Conservation (phyloP, 2,329 filamentous ascomycete genomes). For the Magnaporthiopsis poae region DNA sequence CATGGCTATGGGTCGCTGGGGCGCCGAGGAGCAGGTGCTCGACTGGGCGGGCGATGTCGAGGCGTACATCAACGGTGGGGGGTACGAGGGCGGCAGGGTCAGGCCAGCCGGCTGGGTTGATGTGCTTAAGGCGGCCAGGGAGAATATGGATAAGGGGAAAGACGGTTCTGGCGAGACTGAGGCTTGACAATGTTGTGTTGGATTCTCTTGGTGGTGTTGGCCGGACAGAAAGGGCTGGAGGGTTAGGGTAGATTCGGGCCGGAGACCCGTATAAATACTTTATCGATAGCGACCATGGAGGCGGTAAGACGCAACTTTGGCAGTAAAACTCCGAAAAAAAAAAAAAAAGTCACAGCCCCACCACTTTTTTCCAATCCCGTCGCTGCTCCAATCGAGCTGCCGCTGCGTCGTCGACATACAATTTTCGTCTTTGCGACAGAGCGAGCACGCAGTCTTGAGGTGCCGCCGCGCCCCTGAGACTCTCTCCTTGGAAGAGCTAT, state of each 20-base stretch:
- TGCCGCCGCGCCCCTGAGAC: background rate
- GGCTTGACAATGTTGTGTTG: too few relatives aligned
- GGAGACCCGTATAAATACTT: background rate
- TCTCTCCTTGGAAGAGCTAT: background rate
- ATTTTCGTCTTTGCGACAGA: background rate
- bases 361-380: background rate
- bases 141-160: conserved; percentile 1
- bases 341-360: conserved; percentile 18
- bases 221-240: too few relatives aligned
- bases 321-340: conserved; percentile 12
- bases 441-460: background rate
- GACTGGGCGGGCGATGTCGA: conserved; percentile 51
- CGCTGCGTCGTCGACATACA: background rate
- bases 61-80: conserved; percentile 35
- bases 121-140: conserved; percentile 33
- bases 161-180: background rate
- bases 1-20: conserved; percentile 59
- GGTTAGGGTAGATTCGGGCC: too few relatives aligned
- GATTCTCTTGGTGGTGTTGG: too few relatives aligned
- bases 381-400: background rate
- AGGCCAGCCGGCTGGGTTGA: conserved; percentile 50
- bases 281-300: conserved; percentile 2
- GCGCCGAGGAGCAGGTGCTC: conserved; percentile 52
- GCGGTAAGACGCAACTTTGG: background rate
- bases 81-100: conserved; percentile 36